Base-by-base conservation (phyloP, 306 rosid genomes). In the Lagenaria siceraria region DNA sequence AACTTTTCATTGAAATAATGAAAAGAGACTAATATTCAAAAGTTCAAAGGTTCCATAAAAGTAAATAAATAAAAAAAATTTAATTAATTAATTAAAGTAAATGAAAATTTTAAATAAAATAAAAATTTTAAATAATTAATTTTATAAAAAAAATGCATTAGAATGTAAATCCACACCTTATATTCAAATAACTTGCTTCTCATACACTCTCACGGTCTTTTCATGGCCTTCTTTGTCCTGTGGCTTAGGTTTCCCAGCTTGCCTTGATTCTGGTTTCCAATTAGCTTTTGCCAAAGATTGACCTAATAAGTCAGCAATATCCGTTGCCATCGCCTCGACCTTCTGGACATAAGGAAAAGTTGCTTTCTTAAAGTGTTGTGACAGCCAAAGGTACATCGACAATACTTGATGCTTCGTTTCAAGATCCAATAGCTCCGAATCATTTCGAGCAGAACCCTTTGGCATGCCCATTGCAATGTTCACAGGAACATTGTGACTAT, bases 321-420 rank as follows among this genome's bases (percentile, higher is more conserved):
- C 80, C 18, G 85, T 78, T 6, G 96, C 97, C 98, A 94, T 94
- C 76, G 74, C 78, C 88, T 91, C 92, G 8, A 82, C 98, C 85
- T 83, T 90, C 87, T 91, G 82, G 27, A 27, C 88, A 79, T 79
- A 86, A 7, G 98, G 98, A 90, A 94, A 94, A 10, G 82, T 87
- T 18, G 86, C 97, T 70, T 80, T 72, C 29, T 88, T 84, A 76
- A 91, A 91, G 68, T 94, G 98, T 76, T 94, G 85, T 21, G 97
- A 87, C 79, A 92, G 80, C 96, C 98, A 92, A 81, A 94, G 58
- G 84, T 94, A 92, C 83, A 87, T 87, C 71, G 98, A 94, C 81
- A 89, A 51, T 60, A 94, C 97, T 70, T 91, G 96, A 86, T 94
- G 98, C 88, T 90, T 88, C 52, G 90, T 85, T 89, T 94, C 96